These are phyloP conservation scores for Solanum chilense DNA, from an alignment of 257 asterid species.

Conservation along the genomic window DNA sequence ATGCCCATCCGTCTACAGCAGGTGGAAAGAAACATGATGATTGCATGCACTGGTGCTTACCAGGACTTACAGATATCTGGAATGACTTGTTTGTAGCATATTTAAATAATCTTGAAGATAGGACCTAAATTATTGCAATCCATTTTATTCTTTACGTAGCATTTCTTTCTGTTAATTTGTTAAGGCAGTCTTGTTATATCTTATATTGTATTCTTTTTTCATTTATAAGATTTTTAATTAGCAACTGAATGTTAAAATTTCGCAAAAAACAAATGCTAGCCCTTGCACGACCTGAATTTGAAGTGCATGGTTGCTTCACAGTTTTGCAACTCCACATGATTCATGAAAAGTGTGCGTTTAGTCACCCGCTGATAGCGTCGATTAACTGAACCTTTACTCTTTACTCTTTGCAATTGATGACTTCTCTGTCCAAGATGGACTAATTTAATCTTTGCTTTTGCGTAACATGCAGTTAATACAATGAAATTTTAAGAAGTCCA, in stretches of 20 bases:
- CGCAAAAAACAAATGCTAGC: background rate
- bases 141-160: background rate
- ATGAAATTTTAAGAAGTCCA: background rate
- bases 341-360: background rate
- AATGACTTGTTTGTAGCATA: constrained; percentile 67
- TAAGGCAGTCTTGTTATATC: background rate
- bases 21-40: constrained; percentile 88
- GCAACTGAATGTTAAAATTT: background rate
- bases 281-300: background rate
- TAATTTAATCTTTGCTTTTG: background rate
- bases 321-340: background rate
- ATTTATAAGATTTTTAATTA: background rate
- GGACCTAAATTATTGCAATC: background rate
- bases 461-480: background rate
- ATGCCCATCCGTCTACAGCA: constrained; percentile 78
- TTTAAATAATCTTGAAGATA: constrained; percentile 19
- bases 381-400: background rate
- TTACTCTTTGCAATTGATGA: background rate
- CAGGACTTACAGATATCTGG: constrained; percentile 91
- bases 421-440: background rate
- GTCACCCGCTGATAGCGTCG: background rate
- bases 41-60: constrained; percentile 99
- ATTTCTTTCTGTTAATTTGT: background rate
- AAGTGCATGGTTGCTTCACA: background rate
- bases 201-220: background rate